Evolutionary conservation across 306 rosid species (phyloP), one percentile per base, ranked within the genome.

Genomic region (Prunus kanzakura): DNA sequence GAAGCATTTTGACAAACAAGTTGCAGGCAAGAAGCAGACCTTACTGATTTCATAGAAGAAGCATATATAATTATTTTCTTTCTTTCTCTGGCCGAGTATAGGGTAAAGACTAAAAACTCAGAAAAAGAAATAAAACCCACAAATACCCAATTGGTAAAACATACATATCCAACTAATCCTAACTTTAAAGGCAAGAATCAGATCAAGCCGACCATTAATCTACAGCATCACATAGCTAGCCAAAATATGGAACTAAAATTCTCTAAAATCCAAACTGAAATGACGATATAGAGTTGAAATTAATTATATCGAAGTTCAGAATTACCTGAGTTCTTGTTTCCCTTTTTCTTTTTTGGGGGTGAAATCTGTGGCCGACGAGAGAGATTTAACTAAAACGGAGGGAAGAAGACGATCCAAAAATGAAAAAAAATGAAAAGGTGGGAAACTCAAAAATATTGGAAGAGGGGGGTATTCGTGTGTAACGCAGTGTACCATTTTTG

Each of bases 391-490:
- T 35, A 8, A 14, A 38, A 38, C 13, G 67, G 85, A 76, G 85
- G 85, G 79, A 77, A 77, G 15, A 72, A 20, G 50, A 4, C 11
- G 54, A 14, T 14, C 54, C 38, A 38, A 57, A 56, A 38, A 12
- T 54, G 38, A 32, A 32, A 32, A 30, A 30, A 29, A 30, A 30
- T 32, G 6, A 9, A 23, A 38, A 27, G 9, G 85, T 77, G 85
- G 85, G 82, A 82, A 77, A 77, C 72, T 82, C 73, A 41, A 82
- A 35, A 64, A 32, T 41, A 11, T 74, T 23, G 49, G 23, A 60
- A 56, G 50, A 47, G 5, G 23, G 82, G 2, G 11, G 11, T 64
- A 35, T 35, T 64, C 69, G 5, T 8, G 32, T 58, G 30, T 58
- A n/a, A 20, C 14, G 64, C 47, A 30, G 69, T 64, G 69, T 64